Evolutionary conservation across 768 basidiomycete species (phyloP).

Genomic region (Sarcodon sp.): DNA sequence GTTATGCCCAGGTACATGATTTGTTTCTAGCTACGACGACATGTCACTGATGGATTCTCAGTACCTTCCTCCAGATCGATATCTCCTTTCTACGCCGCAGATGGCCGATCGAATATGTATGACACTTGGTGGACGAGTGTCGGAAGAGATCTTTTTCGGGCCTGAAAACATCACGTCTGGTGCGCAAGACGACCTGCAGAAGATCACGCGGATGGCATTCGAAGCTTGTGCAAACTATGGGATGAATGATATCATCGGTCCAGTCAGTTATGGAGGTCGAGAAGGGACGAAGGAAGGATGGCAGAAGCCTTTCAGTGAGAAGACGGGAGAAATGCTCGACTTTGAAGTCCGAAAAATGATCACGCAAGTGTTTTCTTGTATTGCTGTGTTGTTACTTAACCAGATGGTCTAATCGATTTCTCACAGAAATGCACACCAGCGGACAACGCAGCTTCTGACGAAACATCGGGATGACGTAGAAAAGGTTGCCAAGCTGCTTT

Average conservation of each 20-base stretch:
- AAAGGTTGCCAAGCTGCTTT: conserved; percentile 79
- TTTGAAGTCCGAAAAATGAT: conserved; percentile 93
- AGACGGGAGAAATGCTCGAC: conserved; percentile 91
- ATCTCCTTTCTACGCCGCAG: conserved; percentile 90
- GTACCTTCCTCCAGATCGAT: conserved; percentile 94
- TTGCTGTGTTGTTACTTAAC: not conserved
- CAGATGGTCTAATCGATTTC: conserved; percentile 3
- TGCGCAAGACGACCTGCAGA: conserved; percentile 95
- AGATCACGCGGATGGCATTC: conserved; percentile 96
- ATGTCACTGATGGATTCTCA: conserved; percentile 14
- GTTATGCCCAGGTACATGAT: conserved; percentile 75
- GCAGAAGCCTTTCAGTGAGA: conserved; percentile 98
- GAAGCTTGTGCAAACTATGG: conserved; percentile 94
- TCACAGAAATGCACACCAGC: conserved; percentile 57
- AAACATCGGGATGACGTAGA: conserved; percentile 81
- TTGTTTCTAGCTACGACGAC: not conserved
- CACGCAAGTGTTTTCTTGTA: conserved; percentile 28
- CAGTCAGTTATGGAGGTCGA: conserved; percentile 90
- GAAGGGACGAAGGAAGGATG: conserved; percentile 76
- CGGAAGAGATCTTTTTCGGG: conserved; percentile 98
- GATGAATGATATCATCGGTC: conserved; percentile 91
- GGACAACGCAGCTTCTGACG: conserved; percentile 72
- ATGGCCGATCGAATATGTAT: conserved; percentile 95
- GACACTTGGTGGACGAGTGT: conserved; percentile 95
- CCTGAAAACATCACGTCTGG: conserved; percentile 88